Evolutionary conservation across 768 basidiomycete genomes (phyloP).

Genomic region (Thelephora ganbajun): DNA sequence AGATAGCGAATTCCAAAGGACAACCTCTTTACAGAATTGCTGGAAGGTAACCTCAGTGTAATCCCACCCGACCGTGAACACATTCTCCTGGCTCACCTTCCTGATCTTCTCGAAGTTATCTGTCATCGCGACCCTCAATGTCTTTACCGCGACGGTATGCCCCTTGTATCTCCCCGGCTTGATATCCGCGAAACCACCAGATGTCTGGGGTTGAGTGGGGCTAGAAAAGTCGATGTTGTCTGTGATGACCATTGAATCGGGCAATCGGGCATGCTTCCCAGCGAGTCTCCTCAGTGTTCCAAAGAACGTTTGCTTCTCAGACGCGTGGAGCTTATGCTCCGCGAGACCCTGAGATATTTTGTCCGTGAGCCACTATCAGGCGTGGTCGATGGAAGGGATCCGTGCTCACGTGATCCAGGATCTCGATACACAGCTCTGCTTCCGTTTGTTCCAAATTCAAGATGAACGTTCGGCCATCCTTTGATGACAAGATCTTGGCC

Average conservation of each 20-base stretch:
- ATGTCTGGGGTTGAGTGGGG: neutral
- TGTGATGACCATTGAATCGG: neutral
- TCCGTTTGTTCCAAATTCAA: neutral
- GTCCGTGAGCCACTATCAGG: too few relatives aligned
- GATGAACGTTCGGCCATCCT: neutral
- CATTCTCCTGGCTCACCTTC: neutral
- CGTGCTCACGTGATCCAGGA: neutral
- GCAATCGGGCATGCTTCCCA: too few relatives aligned
- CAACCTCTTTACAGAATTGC: conserved; percentile 3
- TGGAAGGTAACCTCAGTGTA: neutral
- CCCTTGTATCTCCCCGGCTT: conserved; percentile 2
- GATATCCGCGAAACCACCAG: conserved; percentile 5
- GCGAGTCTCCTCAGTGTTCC: too few relatives aligned
- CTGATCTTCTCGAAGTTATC: neutral
- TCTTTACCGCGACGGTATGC: conserved; percentile 2
- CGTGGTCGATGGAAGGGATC: neutral
- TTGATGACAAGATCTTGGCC: neutral
- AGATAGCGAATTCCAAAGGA: conserved; percentile 1
- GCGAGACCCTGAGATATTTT: too few relatives aligned
- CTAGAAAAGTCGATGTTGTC: neutral
- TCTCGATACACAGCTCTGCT: neutral
- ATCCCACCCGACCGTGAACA: neutral
- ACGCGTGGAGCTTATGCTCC: too few relatives aligned
- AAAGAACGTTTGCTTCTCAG: too few relatives aligned
- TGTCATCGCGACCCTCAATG: neutral